Percentiles rank a stretch among this genome's conserved stretches.
Conservation (phyloP, 1,139 yeast genomes). For the Blastobotrys proliferans region DNA sequence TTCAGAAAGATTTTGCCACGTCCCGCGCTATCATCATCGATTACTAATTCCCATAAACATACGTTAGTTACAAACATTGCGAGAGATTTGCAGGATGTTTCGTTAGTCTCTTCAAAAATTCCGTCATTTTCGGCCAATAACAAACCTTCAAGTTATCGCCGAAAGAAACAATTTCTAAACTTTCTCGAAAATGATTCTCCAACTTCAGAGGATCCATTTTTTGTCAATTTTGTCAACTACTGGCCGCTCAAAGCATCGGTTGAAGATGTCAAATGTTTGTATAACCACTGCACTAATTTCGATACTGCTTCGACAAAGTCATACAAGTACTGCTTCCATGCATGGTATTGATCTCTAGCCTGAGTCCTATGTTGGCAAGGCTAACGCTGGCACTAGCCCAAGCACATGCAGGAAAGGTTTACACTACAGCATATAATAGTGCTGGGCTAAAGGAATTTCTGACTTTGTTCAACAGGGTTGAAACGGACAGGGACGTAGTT, state of each 20-base stretch:
- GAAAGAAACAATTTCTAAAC: background rate
- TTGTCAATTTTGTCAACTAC: background rate
- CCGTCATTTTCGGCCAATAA: too few species aligned
- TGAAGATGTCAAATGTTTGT: background rate
- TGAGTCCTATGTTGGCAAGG: background rate
- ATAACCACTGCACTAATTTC: background rate
- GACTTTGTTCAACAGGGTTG: background rate
- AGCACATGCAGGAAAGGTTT: background rate
- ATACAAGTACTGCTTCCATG: background rate
- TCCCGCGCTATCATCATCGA: too few species aligned
- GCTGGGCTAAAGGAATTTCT: background rate
- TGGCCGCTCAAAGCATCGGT: background rate
- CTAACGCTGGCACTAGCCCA: background rate
- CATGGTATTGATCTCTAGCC: background rate
- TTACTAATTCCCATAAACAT: too few species aligned
- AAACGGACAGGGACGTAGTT: background rate
- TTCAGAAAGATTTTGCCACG: background rate
- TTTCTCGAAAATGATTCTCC: background rate
- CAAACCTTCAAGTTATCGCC: too few species aligned
- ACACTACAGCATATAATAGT: background rate
- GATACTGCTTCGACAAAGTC: background rate
- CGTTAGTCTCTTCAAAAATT: too few species aligned
- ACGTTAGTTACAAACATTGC: too few species aligned
- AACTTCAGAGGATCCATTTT: too few species aligned
- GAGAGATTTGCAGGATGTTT: too few species aligned